Conservation (phyloP, 2,329 filamentous ascomycete genomes). For the Colletotrichum sp. region DNA sequence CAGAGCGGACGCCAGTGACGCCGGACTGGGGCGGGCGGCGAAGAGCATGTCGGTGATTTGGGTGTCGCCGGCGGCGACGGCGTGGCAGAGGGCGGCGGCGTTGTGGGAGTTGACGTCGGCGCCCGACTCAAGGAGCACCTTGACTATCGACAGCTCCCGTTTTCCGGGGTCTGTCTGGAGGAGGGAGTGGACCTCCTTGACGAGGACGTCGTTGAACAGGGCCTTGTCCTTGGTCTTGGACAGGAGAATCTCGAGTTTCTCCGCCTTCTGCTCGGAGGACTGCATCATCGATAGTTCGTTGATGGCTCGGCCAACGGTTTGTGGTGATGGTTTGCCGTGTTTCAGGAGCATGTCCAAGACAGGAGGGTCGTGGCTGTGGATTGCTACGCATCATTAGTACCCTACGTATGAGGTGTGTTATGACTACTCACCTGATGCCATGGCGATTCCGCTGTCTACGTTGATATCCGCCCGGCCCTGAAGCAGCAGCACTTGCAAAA, state of each 20-base stretch:
- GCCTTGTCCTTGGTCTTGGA: constrained; percentile 45
- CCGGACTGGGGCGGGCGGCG: constrained; percentile 39
- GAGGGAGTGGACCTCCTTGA: constrained; percentile 54
- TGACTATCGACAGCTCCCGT: constrained; percentile 47
- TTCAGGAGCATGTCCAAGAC: constrained; percentile 52
- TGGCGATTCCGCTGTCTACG: constrained; percentile 44
- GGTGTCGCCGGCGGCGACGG: constrained; percentile 49
- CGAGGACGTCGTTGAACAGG: constrained; percentile 48
- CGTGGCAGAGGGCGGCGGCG: constrained; percentile 53
- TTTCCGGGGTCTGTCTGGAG: constrained; percentile 39
- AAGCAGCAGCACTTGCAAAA: constrained; percentile 53
- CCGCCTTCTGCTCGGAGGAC: constrained; percentile 48
- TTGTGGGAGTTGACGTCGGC: constrained; percentile 60
- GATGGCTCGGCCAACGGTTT: constrained; percentile 48
- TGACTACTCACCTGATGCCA: constrained; percentile 37
- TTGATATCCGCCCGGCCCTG: constrained; percentile 60
- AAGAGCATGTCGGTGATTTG: constrained; percentile 56
- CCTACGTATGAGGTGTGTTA: background rate
- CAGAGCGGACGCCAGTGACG: constrained; percentile 53
- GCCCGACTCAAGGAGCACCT: constrained; percentile 51
- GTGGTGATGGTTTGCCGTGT: constrained; percentile 46
- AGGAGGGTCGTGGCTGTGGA: constrained; percentile 47
- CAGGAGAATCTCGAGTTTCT: constrained; percentile 54
- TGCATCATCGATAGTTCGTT: constrained; percentile 46
- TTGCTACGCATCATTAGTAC: constrained; percentile 31